Conservation (phyloP, 345 rosid species). For the Eucalyptus albens region DNA sequence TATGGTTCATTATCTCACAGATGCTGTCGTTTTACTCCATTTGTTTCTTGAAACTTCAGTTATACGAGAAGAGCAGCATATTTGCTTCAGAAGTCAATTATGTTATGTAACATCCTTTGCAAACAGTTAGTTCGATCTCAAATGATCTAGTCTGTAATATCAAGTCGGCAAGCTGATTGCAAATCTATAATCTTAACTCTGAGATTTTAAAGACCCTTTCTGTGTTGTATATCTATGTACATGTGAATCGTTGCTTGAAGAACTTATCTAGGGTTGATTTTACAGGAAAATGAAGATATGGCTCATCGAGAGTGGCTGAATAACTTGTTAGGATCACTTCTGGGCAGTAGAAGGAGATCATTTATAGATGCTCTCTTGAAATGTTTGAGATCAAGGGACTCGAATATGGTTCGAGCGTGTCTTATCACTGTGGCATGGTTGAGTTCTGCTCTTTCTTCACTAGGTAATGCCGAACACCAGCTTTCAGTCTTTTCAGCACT, state of each 20-base stretch:
- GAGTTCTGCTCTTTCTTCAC: slow-evolving; percentile 27
- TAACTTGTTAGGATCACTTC: slow-evolving; percentile 24
- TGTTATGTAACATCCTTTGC: not conserved
- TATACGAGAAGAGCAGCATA: not conserved
- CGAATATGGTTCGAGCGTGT: slow-evolving; percentile 16
- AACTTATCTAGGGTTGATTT: not conserved
- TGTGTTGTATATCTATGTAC: not conserved
- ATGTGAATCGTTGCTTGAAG: not conserved
- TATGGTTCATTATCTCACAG: not conserved
- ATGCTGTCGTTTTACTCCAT: not conserved
- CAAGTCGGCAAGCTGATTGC: not conserved
- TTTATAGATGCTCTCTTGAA: slow-evolving; percentile 28
- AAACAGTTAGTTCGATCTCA: not conserved
- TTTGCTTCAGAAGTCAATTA: not conserved
- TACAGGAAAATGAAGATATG: slow-evolving; percentile 27
- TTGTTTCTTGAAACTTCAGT: not conserved
- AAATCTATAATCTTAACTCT: not conserved
- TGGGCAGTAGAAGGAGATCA: slow-evolving; percentile 13
- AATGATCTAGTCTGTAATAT: not conserved
- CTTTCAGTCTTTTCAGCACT: slow-evolving; percentile 25
- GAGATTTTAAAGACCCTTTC: not conserved
- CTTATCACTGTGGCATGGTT: slow-evolving; percentile 35
- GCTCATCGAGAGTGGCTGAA: slow-evolving; percentile 18
- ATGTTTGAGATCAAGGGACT: slow-evolving; percentile 21
- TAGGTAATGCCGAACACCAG: slow-evolving; percentile 13